phyloP scores from a whole-genome alignment of 2,329 filamentous ascomycete species.

The Fusarium robinianum region DNA sequence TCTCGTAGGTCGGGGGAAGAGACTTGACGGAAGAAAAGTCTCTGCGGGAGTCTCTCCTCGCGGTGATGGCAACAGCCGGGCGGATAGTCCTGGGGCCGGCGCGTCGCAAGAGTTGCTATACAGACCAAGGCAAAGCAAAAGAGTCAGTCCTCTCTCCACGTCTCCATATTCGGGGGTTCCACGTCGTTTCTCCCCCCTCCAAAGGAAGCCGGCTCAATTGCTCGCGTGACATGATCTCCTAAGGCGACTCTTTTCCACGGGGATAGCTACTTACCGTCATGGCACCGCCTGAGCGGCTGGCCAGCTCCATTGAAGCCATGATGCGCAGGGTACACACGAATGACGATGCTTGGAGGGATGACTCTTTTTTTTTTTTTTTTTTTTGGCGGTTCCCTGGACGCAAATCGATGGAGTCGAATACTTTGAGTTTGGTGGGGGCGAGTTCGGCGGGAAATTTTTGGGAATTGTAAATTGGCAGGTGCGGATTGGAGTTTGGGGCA shows the following conservation, averaged over 20 bases:
- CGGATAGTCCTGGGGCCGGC: slow-evolving; percentile 40
- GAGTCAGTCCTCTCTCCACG: slow-evolving; percentile 14
- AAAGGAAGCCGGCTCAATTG: slow-evolving; percentile 18
- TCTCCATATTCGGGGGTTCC: slow-evolving; percentile 5
- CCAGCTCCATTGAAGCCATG: slow-evolving; percentile 58
- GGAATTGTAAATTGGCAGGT: slow-evolving; percentile 42
- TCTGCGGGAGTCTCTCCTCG: slow-evolving; percentile 43
- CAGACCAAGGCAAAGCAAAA: slow-evolving; percentile 7
- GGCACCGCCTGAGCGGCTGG: slow-evolving; percentile 53
- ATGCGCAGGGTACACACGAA: slow-evolving; percentile 30
- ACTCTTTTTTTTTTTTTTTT: slow-evolving; percentile 17
- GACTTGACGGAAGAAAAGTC: slow-evolving; percentile 48
- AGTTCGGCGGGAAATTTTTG: slow-evolving; percentile 39
- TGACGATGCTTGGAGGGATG: slow-evolving; percentile 18
- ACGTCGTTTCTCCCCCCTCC: not conserved
- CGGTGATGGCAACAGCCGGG: slow-evolving; percentile 32
- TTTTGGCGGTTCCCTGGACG: no score
- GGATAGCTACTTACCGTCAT: slow-evolving; percentile 47
- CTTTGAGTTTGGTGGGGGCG: slow-evolving; percentile 32
- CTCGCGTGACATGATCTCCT: not conserved
- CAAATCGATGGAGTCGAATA: slow-evolving; percentile 17
- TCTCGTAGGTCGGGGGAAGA: slow-evolving; percentile 75
- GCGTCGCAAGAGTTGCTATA: slow-evolving; percentile 46
- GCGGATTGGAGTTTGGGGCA: slow-evolving; percentile 41
- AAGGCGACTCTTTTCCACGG: not conserved